Evolutionary conservation across 352 stramenopile genomes (phyloP), one percentile per base, ranked within the genome.

Genomic region (Globisporangium cystogenes): DNA sequence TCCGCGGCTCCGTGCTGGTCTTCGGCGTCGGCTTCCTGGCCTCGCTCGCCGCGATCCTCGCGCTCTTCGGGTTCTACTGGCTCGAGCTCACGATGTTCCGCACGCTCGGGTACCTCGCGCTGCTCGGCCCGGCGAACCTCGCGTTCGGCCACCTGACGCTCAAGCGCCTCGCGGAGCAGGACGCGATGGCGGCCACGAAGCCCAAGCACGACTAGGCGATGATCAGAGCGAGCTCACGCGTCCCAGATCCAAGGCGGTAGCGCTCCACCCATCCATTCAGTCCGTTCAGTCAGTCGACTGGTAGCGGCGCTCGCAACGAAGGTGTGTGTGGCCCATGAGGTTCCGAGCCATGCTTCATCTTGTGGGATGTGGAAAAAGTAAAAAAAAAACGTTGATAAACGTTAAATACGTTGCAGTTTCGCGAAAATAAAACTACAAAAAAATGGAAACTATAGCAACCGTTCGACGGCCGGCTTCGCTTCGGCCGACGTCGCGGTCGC

Each of bases 31-130:
- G 81, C 50, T 93, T 96, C 65, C 58, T 94, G 39, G 68, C 56
- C 24, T 93, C 82, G 48, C 63, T 96, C 27, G 72, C 64, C 6
- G 76, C 64, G 16, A 92, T 90, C 55, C 68, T 95, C 10, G 70
- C 58, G 57, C 83, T 96, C 45, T 96, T 94, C 53, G 83, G 62
- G 21, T 62, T 76, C 44, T 95, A 95, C 76, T 96, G 87, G 87
- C 71, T 93, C 45, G 70, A 90, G 65, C 72, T 96, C 59, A 95
- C 83, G 53, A 95, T 96, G 84, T 92, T 86, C 75, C 71, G 72
- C 51, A 91, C 80, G 48, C 61, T 94, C 48, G 72, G 74, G 27
- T 92, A 90, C 64, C 62, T 94, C 39, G 73, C 63, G 16, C 70
- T 87, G 35, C 54, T 94, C 53, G 70, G 75, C 44, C 64, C 60